Evolutionary conservation across 768 basidiomycete species (phyloP), one percentile per base, ranked within the genome.

Genomic region (Russula abietina): DNA sequence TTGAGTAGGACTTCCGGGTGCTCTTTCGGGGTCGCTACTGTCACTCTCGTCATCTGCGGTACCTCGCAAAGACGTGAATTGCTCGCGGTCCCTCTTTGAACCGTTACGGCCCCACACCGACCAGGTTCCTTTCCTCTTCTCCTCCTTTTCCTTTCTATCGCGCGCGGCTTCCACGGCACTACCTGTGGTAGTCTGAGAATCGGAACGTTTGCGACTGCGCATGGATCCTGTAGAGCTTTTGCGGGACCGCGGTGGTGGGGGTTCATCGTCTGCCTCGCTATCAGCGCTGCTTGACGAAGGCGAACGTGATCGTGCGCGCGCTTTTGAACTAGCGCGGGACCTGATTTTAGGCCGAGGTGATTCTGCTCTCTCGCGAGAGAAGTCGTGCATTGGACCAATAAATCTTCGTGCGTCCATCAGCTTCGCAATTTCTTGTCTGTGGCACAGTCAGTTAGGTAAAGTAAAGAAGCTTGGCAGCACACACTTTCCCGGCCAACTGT

Each of bases 401-500:
- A 55, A 55, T 12, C 55, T 66, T 55, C 60, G 60, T 32, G 54
- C 50, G 8, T 67, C 60, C 60, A 55, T 60, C 16, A 60, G 22
- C 52, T 36, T 61, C 16, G 57, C 51, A 11, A 65, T 39, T 58
- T 61, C 43, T 33, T 60, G 46, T 51, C 62, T 67, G 24, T 56
- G 38, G 51, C 50, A 32, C 64, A 54, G 12, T 36, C 16, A 28
- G 22, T 33, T 12, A 26, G 45, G 1, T n/a, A 26, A 38, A 16
- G 22, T 46, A 45, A 39, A n/a, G 41, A 8, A 32, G 17, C 16
- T 28, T 16, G 30, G 14, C 4, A 82, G 56, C 63, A 91, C 88
- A 79, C 80, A 61, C 67, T 26, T 61, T 28, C 81, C 78, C 46
- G 80, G 78, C 92, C 91, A 95, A 10, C 80, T 79, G 0, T 76